Evolutionary conservation across 768 basidiomycete genomes (phyloP), one percentile per base, ranked within the genome.

Genomic region (Exidia glandulosa): DNA sequence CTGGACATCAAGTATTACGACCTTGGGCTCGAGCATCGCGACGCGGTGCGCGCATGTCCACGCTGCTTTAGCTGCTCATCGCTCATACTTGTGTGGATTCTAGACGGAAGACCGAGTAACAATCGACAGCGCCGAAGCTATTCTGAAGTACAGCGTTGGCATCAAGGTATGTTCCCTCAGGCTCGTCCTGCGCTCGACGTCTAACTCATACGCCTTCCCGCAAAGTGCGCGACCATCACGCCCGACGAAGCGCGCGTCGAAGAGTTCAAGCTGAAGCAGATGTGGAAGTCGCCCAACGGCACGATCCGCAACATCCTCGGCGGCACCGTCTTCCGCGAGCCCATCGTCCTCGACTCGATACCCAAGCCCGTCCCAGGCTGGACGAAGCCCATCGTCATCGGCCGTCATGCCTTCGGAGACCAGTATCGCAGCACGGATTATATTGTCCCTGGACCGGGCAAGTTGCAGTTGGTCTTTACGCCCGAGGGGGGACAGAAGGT

Each of bases 241-340:
- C 96, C 96, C 5, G 96, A 99, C 70, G 95, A 98, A 71, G 92
- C 85, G 27, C 87, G 94, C 60, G 93, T 97, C 54, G 76, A 94
- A 70, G 96, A 98, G 74, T 99, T 96, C 82, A 90, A 93, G 56
- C 80, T 99, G 70, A 97, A 96, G 80, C 85, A 94, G 74, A 99
- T 99, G 95, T 96, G 93, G 94, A 88, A 79, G 78, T 92, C 90
- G 68, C 95, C 94, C 5, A 96, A 96, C 72, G 94, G 94, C 66
- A 95, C 94, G 85, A 97, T 97, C 73, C 88, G 95, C 63, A 99
- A 99, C 72, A 96, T 98, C 69, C 85, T 98, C 56, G 94, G 93
- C 32, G 96, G 96, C 45, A 98, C 96, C 23, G 94, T 99, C 58
- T 98, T 98, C 85, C 87, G 96, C 63, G 96, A 96, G 73, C 96